Conservation (phyloP, 2,329 filamentous ascomycete species). For the Fusarium circinatum region DNA sequence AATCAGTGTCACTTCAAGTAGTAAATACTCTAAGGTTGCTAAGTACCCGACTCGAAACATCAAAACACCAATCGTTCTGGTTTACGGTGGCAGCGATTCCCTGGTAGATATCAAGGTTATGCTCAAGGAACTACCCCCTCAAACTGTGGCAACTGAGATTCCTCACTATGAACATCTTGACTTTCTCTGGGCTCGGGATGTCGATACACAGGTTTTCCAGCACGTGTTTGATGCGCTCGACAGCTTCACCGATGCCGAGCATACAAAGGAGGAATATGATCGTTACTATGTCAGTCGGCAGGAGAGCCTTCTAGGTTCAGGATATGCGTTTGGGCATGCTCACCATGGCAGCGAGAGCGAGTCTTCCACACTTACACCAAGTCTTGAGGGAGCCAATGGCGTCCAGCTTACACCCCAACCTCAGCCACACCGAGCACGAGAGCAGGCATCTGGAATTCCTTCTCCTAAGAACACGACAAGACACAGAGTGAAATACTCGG, state of each 20-base stretch:
- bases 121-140: slow-evolving; percentile 85
- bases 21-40: slow-evolving; percentile 94
- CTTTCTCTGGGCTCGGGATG: slow-evolving; percentile 92
- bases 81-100: slow-evolving; percentile 94
- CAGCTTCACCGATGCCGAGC: slow-evolving; percentile 69
- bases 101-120: slow-evolving; percentile 94
- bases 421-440: slow-evolving; percentile 46
- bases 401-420: slow-evolving; percentile 10
- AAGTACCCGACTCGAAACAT: slow-evolving; percentile 98
- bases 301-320: slow-evolving; percentile 59
- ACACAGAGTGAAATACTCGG: slow-evolving; percentile 21
- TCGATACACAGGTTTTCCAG: slow-evolving; percentile 84
- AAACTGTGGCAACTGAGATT: slow-evolving; percentile 87
- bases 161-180: slow-evolving; percentile 96
- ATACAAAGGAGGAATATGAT: slow-evolving; percentile 69
- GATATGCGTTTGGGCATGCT: slow-evolving; percentile 38
- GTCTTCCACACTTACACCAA: slow-evolving; percentile 46
- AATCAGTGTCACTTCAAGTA: slow-evolving; percentile 74
- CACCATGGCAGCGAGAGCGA: slow-evolving; percentile 52
- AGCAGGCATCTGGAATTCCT: slow-evolving; percentile 28
- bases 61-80: slow-evolving; percentile 90
- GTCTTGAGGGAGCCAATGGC: slow-evolving; percentile 30
- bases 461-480: slow-evolving; percentile 35
- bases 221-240: slow-evolving; percentile 92
- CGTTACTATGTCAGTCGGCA: slow-evolving; percentile 64